Percentiles rank a stretch among this genome's conserved stretches.
These are phyloP conservation scores for Rhodotorula toruloides DNA, from an alignment of 768 basidiomycete species.

Conservation along the genomic window DNA sequence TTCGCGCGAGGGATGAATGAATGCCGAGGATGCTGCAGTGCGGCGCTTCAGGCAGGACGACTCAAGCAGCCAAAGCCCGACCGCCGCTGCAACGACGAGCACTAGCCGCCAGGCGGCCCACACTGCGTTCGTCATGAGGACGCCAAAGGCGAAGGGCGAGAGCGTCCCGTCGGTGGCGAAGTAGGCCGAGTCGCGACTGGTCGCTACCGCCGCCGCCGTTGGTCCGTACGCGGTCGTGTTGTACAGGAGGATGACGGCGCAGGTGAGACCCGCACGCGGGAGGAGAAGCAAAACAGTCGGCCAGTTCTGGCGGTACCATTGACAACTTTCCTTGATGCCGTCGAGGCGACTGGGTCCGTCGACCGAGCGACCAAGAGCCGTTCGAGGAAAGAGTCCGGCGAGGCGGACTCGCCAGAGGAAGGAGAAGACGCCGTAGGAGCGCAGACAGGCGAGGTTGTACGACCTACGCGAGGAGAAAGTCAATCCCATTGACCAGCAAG, in stretches of 20 bases:
- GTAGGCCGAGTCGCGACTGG: conserved; percentile 25
- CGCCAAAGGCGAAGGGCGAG: conserved; percentile 16
- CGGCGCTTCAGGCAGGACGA: background rate
- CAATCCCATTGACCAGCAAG: background rate
- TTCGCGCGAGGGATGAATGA: background rate
- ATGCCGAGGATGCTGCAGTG: background rate
- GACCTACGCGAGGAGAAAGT: background rate
- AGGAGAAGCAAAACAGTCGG: conserved; percentile 34
- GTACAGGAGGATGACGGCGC: conserved; percentile 31
- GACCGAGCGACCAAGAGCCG: conserved; percentile 4
- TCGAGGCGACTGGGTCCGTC: conserved; percentile 13
- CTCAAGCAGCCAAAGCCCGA: conserved; percentile 2
- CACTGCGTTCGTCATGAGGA: conserved; percentile 23
- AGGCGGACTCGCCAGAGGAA: conserved; percentile 31
- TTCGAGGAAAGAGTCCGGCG: conserved; percentile 4
- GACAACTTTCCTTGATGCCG: conserved; percentile 13
- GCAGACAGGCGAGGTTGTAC: conserved; percentile 21
- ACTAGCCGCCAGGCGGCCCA: conserved; percentile 29
- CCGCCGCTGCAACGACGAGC: conserved; percentile 3
- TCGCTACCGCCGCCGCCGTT: background rate
- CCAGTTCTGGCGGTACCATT: conserved; percentile 35
- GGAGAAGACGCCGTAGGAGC: conserved; percentile 21
- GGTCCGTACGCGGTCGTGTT: conserved; percentile 19
- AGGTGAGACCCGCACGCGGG: conserved; percentile 30
- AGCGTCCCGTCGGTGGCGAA: conserved; percentile 20